phyloP scores from a whole-genome alignment of 345 rosid species.

The Clausena lansium region DNA sequence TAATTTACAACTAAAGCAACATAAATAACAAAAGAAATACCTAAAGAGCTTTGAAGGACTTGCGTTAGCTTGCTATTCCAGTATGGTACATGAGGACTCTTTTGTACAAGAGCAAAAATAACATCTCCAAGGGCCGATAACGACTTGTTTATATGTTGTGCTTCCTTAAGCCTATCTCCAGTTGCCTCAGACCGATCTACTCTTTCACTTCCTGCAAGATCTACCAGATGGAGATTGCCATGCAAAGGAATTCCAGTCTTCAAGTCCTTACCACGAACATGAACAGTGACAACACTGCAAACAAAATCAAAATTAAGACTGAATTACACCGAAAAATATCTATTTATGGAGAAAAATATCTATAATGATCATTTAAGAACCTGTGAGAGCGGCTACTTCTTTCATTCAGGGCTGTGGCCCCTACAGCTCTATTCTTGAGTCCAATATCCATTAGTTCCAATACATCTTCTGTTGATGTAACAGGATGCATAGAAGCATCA shows the following conservation, averaged over 20 bases:
- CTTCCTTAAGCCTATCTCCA: conserved; percentile 87
- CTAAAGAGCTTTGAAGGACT: conserved; percentile 82
- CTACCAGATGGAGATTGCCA: conserved; percentile 91
- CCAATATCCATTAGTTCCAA: too few relatives aligned
- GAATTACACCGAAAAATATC: background rate
- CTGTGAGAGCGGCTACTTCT: too few relatives aligned
- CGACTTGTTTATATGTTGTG: conserved; percentile 96
- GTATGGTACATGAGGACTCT: conserved; percentile 83
- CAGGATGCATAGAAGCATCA: conserved; percentile 78
- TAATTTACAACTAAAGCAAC: background rate
- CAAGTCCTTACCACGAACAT: conserved; percentile 77
- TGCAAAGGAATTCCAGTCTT: conserved; percentile 46
- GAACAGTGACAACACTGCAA: conserved; percentile 77
- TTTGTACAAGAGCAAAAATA: conserved; percentile 82
- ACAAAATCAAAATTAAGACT: conserved; percentile 15
- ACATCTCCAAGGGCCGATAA: conserved; percentile 95
- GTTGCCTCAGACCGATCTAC: conserved; percentile 91
- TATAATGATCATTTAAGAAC: too few relatives aligned
- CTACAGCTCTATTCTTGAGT: too few relatives aligned
- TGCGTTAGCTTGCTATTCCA: conserved; percentile 99
- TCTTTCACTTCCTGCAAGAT: conserved; percentile 98
- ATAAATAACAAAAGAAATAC: conserved; percentile 24
- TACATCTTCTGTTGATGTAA: too few relatives aligned
- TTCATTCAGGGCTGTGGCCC: too few relatives aligned
- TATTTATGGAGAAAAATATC: background rate